These are phyloP conservation scores for Dactylellina haptotyla DNA, from an alignment of 2,329 filamentous ascomycete species.

Conservation along the genomic window DNA sequence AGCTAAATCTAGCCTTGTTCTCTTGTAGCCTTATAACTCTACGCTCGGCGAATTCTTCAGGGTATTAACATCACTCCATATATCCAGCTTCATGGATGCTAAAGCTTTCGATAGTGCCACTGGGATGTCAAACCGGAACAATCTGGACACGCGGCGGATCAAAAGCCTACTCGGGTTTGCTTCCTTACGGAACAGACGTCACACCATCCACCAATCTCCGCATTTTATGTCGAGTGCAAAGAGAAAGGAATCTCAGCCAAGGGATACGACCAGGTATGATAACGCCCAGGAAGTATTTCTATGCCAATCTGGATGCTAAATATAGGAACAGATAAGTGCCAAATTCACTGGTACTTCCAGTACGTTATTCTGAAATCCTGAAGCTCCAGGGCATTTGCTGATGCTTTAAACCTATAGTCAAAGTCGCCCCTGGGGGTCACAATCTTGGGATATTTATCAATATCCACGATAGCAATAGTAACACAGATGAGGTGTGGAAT, in stretches of 20 bases:
- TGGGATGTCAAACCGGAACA: conserved; percentile 90
- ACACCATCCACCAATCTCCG: conserved; percentile 95
- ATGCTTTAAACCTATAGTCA: conserved; percentile 68
- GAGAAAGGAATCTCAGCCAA: conserved; percentile 86
- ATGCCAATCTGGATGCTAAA: conserved; percentile 77
- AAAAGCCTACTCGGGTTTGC: conserved; percentile 77
- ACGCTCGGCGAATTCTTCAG: conserved; percentile 97
- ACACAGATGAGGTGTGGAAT: conserved; percentile 87
- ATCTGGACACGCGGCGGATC: conserved; percentile 59
- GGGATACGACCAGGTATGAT: conserved; percentile 82
- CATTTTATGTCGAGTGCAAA: conserved; percentile 91
- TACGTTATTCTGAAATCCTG: conserved; percentile 22
- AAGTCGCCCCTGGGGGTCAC: conserved; percentile 88
- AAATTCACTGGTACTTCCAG: conserved; percentile 93
- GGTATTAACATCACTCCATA: conserved; percentile 65
- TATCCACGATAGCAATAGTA: conserved; percentile 71
- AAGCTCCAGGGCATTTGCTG: not conserved
- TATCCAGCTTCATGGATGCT: conserved; percentile 39
- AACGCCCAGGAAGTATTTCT: not conserved
- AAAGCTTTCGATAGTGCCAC: conserved; percentile 74
- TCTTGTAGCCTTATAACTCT: conserved; percentile 87
- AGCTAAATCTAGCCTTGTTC: not conserved
- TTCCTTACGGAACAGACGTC: conserved; percentile 98
- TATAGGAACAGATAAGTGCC: conserved; percentile 71
- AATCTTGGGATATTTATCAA: conserved; percentile 97